Evolutionary conservation across 1,139 yeast species (phyloP).

Genomic region (Pichia cactophila): DNA sequence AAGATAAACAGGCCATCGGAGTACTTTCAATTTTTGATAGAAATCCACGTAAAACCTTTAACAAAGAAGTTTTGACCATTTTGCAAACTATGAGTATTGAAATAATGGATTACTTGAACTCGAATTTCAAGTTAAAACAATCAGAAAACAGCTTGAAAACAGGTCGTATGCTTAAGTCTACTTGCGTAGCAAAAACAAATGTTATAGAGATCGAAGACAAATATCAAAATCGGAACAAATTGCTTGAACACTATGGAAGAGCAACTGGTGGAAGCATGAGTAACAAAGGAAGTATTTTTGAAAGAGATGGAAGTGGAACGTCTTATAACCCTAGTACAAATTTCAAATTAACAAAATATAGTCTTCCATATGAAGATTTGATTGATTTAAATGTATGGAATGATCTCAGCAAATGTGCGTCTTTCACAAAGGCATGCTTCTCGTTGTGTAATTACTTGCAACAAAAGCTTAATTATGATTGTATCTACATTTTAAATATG

Average conservation of each 20-base stretch:
- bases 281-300: slow-evolving; percentile 37
- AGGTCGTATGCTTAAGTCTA: not conserved
- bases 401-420: slow-evolving; percentile 34
- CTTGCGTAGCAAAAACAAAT: not conserved
- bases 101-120: slow-evolving; percentile 37
- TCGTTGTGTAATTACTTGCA: slow-evolving; percentile 36
- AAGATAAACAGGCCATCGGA: slow-evolving; percentile 42
- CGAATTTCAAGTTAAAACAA: not conserved
- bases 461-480: slow-evolving; percentile 28
- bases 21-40: slow-evolving; percentile 55
- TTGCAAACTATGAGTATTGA: slow-evolving; percentile 36
- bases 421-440: slow-evolving; percentile 38
- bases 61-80: slow-evolving; percentile 32
- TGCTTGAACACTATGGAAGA: slow-evolving; percentile 33
- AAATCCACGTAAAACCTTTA: slow-evolving; percentile 31
- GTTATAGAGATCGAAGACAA: not conserved
- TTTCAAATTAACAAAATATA: slow-evolving; percentile 35
- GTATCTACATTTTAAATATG: slow-evolving; percentile 53
- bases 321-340: slow-evolving; percentile 44
- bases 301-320: slow-evolving; percentile 55
- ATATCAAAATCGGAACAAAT: not conserved
- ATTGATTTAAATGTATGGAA: slow-evolving; percentile 32
- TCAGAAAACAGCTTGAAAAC: not conserved
- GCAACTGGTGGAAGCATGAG: slow-evolving; percentile 39
- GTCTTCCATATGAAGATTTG: slow-evolving; percentile 21